Base-by-base conservation (phyloP, 2,329 filamentous ascomycete species). In the Verticillium longisporum region DNA sequence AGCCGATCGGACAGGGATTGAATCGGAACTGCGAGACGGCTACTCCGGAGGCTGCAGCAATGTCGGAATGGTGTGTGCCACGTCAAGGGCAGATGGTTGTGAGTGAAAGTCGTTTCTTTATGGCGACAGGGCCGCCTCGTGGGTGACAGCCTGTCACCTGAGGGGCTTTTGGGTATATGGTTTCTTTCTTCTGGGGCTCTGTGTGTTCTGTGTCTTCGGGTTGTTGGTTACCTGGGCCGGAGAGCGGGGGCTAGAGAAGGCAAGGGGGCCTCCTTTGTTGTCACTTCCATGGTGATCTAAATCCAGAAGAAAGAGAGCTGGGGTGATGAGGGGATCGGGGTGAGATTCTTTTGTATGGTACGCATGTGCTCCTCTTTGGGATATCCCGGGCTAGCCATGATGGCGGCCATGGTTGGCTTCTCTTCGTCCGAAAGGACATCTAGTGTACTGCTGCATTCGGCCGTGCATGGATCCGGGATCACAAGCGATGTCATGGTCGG, bases 381-480 rank as follows among this genome's bases (percentile, higher is more conserved):
- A 58, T 57, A 26, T 50, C 41, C 41, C 18, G 41, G 62, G 63
- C 62, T 61, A 58, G 21, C 57, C 55, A 45, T 54, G 56, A 58
- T 60, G 63, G 60, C 50, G 57, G 57, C 62, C 57, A 18, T 64
- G 63, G 63, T 60, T 65, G 63, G 63, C 58, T 64, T 64, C 62
- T 65, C 59, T 53, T 57, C 31, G 62, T 59, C 63, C 62, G 61
- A 64, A 64, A 62, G 63, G 59, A 62, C 59, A 62, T 64, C 61
- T 64, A 64, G 64, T 63, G 55, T 56, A 58, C 61, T 65, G 64
- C 64, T 61, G 64, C 61, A 64, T 65, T 63, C 64, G 64, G 64
- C 53, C 38, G 36, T 56, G 55, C 26, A 59, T 59, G 31, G 57
- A 54, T 59, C 55, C 55, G 14, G 59, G 56, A 56, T 62, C 60